phyloP scores from a whole-genome alignment of 106 monocot species.

The Dioscorea zingiberensis region DNA sequence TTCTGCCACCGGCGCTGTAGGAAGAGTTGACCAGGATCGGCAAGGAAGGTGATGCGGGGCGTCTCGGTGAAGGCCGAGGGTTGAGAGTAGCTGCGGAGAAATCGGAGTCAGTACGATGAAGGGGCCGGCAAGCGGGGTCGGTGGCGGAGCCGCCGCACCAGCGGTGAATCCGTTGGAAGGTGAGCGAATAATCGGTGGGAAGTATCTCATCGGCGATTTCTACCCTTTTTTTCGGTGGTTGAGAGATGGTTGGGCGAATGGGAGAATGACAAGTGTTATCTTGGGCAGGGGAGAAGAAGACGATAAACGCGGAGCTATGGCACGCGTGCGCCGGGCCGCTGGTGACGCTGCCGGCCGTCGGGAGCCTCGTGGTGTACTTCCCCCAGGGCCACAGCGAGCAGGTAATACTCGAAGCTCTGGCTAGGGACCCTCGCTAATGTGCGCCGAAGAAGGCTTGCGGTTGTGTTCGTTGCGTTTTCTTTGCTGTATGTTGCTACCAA shows the following conservation, averaged over 20 bases:
- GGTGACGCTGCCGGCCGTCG: constrained; percentile 15
- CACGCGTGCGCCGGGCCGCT: constrained; percentile 15
- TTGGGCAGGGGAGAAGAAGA: constrained; percentile 11
- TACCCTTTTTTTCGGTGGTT: too few species aligned
- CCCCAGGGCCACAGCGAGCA: constrained; percentile 18
- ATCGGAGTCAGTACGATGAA: constrained; percentile 10
- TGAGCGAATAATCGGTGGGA: not conserved
- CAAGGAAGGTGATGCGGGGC: not conserved
- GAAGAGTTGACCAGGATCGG: too few species aligned
- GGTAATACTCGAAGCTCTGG: not conserved
- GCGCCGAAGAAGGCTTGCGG: too few species aligned
- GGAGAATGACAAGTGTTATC: constrained; percentile 1
- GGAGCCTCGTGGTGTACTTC: constrained; percentile 15
- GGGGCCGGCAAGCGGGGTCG: not conserved
- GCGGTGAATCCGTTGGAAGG: constrained; percentile 9
- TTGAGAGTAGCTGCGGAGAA: not conserved
- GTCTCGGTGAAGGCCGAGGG: not conserved
- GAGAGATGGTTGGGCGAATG: not conserved
- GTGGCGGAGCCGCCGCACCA: not conserved
- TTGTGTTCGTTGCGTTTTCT: too few species aligned
- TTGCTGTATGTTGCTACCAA: too few species aligned
- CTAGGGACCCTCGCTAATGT: too few species aligned
- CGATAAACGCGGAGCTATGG: constrained; percentile 17
- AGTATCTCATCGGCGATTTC: too few species aligned
- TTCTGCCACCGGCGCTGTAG: not conserved